These are phyloP conservation scores for Neurospora hispaniola DNA, from an alignment of 495 filamentous ascomycete species.

Conservation along the genomic window DNA sequence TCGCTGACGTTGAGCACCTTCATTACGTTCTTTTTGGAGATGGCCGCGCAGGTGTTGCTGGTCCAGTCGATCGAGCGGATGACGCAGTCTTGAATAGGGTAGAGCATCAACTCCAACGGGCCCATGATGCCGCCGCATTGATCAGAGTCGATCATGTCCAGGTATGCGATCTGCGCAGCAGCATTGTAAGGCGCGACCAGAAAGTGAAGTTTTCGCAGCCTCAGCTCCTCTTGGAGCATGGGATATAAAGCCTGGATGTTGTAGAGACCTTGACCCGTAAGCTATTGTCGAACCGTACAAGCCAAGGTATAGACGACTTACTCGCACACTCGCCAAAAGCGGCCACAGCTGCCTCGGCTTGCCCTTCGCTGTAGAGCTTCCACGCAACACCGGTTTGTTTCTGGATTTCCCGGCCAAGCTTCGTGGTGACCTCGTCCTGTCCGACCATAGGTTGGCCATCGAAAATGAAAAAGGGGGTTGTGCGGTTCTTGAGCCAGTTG, in stretches of 20 bases:
- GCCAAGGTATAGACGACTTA: conserved; percentile 29
- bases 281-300: conserved; percentile 1
- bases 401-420: conserved; percentile 37
- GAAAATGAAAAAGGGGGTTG: conserved; percentile 77
- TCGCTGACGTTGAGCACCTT: conserved; percentile 57
- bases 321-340: conserved; percentile 69
- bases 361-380: conserved; percentile 72
- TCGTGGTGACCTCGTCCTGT: conserved; percentile 45
- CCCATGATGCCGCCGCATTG: conserved; percentile 73
- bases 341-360: conserved; percentile 66
- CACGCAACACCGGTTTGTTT: conserved; percentile 55
- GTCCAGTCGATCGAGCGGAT: conserved; percentile 71
- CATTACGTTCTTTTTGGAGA: conserved; percentile 60
- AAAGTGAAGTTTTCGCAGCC: conserved; percentile 59
- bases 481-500: conserved; percentile 49
- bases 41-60: conserved; percentile 51
- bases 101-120: conserved; percentile 78
- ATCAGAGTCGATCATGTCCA: conserved; percentile 56
- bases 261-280: conserved; percentile 41
- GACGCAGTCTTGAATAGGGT: conserved; percentile 65
- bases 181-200: conserved; percentile 85
- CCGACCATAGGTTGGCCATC: conserved; percentile 70
- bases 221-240: conserved; percentile 63
- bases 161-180: conserved; percentile 81
- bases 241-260: conserved; percentile 53